Percentiles rank a stretch among this genome's conserved stretches.
Evolutionary conservation across 2,329 filamentous ascomycete genomes (phyloP).

Genomic region (Zymoseptoria pseudotritici): DNA sequence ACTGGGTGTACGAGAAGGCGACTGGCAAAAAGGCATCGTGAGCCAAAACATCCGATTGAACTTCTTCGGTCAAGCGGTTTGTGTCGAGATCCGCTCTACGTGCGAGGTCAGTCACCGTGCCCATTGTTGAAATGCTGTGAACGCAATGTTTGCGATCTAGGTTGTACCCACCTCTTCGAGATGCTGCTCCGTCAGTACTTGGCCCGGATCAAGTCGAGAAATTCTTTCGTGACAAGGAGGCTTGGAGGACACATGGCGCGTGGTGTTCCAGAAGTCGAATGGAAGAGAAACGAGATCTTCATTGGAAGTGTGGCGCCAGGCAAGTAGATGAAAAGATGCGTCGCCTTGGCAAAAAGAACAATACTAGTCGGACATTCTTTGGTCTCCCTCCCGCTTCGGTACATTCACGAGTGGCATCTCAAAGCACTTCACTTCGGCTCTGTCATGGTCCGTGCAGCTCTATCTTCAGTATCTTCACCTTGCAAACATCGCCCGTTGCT

Average conservation of each 20-base stretch:
- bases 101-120: not conserved
- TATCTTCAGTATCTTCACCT: constrained; percentile 2
- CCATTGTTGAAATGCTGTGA: not conserved
- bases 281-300: not conserved
- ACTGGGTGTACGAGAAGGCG: constrained; percentile 89
- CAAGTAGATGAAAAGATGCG: constrained; percentile 9
- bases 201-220: constrained; percentile 21
- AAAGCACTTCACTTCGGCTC: constrained; percentile 11
- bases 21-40: constrained; percentile 41
- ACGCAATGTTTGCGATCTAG: not conserved
- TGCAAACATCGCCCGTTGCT: not conserved
- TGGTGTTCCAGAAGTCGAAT: not conserved
- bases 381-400: constrained; percentile 9
- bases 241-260: constrained; percentile 25
- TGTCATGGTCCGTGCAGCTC: constrained; percentile 12
- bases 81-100: not conserved
- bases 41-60: constrained; percentile 4
- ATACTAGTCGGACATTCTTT: constrained; percentile 26
- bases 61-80: not conserved
- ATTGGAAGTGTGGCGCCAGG: not conserved
- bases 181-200: constrained; percentile 11
- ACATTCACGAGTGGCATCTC: constrained; percentile 3
- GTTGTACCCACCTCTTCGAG: not conserved
- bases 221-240: constrained; percentile 21
- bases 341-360: constrained; percentile 23